Conservation (phyloP, 768 basidiomycete species). For the Podaxis sp. region DNA sequence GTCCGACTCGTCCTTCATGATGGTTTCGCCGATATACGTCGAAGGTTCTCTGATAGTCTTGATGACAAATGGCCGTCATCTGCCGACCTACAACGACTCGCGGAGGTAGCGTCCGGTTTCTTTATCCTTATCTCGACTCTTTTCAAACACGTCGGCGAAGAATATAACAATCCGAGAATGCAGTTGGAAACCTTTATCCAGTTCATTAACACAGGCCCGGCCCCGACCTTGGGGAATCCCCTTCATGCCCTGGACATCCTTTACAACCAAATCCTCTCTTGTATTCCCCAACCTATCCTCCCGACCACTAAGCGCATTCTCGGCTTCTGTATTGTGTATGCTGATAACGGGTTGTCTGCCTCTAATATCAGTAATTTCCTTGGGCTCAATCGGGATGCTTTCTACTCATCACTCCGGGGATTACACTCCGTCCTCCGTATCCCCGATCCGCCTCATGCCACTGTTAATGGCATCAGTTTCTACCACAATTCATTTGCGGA, state of each 20-base stretch:
- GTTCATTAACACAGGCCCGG: not conserved
- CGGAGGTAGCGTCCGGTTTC: not conserved
- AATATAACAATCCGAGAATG: not conserved
- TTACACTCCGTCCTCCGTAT: not conserved
- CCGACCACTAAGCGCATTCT: not conserved
- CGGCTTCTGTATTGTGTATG: not conserved
- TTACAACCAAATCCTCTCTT: not conserved
- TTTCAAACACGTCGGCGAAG: not conserved
- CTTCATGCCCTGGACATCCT: not conserved
- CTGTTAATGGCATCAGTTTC: not conserved
- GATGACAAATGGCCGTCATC: not conserved
- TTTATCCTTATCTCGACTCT: not conserved
- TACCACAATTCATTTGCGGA: not conserved
- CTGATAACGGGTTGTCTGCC: not conserved
- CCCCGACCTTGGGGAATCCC: not conserved
- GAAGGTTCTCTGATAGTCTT: not conserved
- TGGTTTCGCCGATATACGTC: not conserved
- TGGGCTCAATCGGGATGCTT: not conserved
- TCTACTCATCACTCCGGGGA: not conserved
- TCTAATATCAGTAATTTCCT: not conserved
- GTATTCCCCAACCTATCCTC: not conserved
- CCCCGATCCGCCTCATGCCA: not conserved
- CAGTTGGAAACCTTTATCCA: not conserved
- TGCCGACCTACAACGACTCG: not conserved
- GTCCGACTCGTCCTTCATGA: not conserved